Conservation (phyloP, 164 flowering plant genomes). For the Saururus chinensis region DNA sequence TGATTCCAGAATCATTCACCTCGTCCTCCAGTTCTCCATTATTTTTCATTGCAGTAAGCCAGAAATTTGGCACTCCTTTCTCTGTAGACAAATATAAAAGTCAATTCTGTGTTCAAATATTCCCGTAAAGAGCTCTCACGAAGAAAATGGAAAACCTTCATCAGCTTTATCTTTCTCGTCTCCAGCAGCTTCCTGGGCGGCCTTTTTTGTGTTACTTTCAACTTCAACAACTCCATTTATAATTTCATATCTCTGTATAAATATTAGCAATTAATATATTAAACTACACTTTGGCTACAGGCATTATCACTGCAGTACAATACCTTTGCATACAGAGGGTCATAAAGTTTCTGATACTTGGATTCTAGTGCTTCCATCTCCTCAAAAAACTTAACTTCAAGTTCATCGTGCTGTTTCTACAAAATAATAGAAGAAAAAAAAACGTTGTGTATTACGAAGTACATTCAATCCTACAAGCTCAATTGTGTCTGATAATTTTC, state of each 20-base stretch:
- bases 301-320: too few species aligned
- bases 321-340: constrained; percentile 17
- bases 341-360: constrained; percentile 23
- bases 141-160: not conserved
- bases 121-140: too few species aligned
- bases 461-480: too few species aligned
- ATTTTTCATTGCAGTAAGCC: constrained; percentile 82
- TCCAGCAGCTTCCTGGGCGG: not conserved
- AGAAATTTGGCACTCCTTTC: constrained; percentile 85
- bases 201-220: constrained; percentile 1
- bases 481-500: too few species aligned
- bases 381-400: constrained; percentile 23
- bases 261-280: too few species aligned
- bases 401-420: constrained; percentile 22
- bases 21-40: constrained; percentile 69
- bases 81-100: constrained; percentile 16
- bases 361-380: constrained; percentile 25
- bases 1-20: constrained; percentile 20
- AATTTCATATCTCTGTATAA: constrained; percentile 9
- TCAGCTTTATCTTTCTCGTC: not conserved
- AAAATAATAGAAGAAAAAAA: not conserved
- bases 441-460: not conserved
- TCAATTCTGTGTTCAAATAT: not conserved
- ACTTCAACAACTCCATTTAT: constrained; percentile 14
- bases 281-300: not conserved